Conservation (phyloP, 768 basidiomycete genomes). For the Hirschioporus abietinus region DNA sequence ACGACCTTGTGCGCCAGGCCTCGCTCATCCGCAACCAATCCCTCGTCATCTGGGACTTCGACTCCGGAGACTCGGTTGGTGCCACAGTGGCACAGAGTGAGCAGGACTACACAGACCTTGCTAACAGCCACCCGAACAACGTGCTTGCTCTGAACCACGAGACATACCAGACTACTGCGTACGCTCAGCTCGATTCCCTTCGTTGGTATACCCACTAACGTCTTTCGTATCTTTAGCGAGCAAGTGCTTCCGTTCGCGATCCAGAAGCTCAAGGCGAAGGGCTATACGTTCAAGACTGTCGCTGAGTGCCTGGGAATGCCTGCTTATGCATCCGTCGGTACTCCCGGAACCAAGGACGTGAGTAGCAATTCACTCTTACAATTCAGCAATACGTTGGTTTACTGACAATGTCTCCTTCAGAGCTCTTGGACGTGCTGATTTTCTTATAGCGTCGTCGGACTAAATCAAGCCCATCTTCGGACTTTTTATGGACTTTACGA, state of each 20-base stretch:
- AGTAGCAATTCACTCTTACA: conserved; percentile 2
- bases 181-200: conserved; percentile 2
- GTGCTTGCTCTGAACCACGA: conserved; percentile 22
- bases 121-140: conserved; percentile 12
- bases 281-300: conserved; percentile 23
- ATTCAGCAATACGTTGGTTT: neutral
- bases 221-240: conserved; percentile 5
- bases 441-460: neutral
- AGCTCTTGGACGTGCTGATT: conserved; percentile 5
- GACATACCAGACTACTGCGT: conserved; percentile 17
- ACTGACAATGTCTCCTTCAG: neutral
- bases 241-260: conserved; percentile 21
- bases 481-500: neutral
- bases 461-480: too few species aligned
- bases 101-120: conserved; percentile 12
- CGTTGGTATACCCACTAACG: neutral
- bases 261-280: conserved; percentile 12
- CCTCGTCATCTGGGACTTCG: conserved; percentile 20
- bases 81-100: conserved; percentile 9
- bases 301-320: conserved; percentile 21
- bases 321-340: neutral
- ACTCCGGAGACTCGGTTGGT: conserved; percentile 15
- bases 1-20: conserved; percentile 14
- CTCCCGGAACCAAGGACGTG: neutral
- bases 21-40: conserved; percentile 13